Base-by-base conservation (phyloP, 768 basidiomycete species). In the Suillus cothurnatus region DNA sequence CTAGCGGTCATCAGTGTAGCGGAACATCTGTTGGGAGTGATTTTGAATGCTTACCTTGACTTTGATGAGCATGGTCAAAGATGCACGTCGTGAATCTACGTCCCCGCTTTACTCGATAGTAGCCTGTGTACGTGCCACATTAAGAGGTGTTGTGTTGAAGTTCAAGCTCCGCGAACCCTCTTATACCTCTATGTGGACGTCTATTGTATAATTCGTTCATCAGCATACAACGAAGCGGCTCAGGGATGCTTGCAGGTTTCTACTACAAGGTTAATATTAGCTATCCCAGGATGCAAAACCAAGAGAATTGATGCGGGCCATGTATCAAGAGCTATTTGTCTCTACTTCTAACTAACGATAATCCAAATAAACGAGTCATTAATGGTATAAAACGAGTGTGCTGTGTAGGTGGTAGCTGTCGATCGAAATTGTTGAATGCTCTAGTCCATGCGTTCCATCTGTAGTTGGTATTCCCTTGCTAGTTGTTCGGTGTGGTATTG, bases 31-130 rank as follows among this genome's bases (percentile, higher is more conserved):
- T 34, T 55, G 6, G 11, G 23, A 38, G 8, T 26, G 26, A 28
- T 14, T 31, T 43, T n/a, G 12, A 17, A 60, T 36, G 1, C 82
- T 56, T 67, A 89, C 93, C 89, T 94, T 95, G 73, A 95, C 92
- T 85, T 94, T 95, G 80, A 95, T 93, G 77, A 92, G 76, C 93
- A 94, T 94, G 69, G 15, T 71, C 66, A n/a, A 56, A 36, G 34
- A 36, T 56, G 36, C 56, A 57, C 56, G 36, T 34, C 23, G 47
- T 49, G 47, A 8, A 52, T 28, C 26, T 19, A 52, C 50, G 8
- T 28, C 31, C 21, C 21, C n/a, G 45, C 45, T 47, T n/a, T 47
- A 47, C 21, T 47, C 45, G 45, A 47, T 47, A 4, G 43, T 45
- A 45, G 41, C 32, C 32, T 39, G 39, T 47, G 43, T 19, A 6